Evolutionary conservation across 2,329 filamentous ascomycete genomes (phyloP).

Genomic region (Colletotrichum higginsianum): DNA sequence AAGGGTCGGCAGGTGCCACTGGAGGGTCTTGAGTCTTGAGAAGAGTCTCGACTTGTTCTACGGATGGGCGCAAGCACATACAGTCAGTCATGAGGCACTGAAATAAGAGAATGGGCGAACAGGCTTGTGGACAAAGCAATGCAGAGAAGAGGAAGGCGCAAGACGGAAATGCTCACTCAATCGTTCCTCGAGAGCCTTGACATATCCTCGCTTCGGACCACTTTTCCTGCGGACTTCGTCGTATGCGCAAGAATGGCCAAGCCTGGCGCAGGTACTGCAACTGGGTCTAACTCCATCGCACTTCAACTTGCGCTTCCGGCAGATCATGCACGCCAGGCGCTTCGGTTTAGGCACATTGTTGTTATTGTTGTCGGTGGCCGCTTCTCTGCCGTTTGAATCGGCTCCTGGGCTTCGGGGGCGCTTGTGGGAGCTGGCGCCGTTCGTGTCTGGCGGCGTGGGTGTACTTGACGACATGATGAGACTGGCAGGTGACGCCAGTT

Average conservation of each 20-base stretch:
- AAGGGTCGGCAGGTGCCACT: constrained; percentile 49
- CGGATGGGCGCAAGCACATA: constrained; percentile 12
- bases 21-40: constrained; percentile 82
- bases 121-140: constrained; percentile 7
- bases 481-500: background rate
- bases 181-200: constrained; percentile 93
- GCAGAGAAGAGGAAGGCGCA: constrained; percentile 7
- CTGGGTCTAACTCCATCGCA: constrained; percentile 89
- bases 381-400: constrained; percentile 57
- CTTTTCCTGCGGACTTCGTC: constrained; percentile 95
- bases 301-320: constrained; percentile 90
- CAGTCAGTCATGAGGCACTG: constrained; percentile 23
- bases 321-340: constrained; percentile 94
- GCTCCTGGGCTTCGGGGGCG: constrained; percentile 47
- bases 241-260: constrained; percentile 90
- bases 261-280: constrained; percentile 89
- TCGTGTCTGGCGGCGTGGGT: constrained; percentile 43
- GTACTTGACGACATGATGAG: constrained; percentile 42
- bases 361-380: constrained; percentile 65
- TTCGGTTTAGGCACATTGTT: constrained; percentile 82
- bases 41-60: constrained; percentile 93
- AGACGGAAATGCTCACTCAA: constrained; percentile 74
- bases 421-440: constrained; percentile 39
- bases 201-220: constrained; percentile 93
- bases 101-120: constrained; percentile 3